These are phyloP conservation scores for Isatis tinctoria DNA, from an alignment of 345 rosid genomes.

Conservation along the genomic window DNA sequence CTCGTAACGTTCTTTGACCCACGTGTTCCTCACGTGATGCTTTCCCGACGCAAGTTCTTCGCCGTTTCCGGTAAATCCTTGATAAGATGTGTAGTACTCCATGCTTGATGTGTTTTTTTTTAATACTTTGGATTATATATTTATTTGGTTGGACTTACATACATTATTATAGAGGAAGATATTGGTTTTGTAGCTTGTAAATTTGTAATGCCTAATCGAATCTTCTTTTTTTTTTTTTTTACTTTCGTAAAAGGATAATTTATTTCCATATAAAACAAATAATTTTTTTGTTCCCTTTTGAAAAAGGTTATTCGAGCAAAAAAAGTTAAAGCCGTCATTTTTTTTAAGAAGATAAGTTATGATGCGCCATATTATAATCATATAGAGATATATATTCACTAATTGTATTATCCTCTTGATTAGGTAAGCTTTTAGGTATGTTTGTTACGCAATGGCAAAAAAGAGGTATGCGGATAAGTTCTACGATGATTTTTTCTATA, in stretches of 20 bases:
- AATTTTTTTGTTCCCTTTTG: neutral
- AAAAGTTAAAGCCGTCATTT: neutral
- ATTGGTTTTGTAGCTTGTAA: neutral
- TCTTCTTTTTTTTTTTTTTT: neutral
- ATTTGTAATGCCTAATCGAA: slow-evolving; percentile 7
- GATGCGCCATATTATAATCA: neutral
- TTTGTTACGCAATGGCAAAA: too few species aligned
- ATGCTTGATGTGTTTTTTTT: slow-evolving; percentile 10
- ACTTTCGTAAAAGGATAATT: slow-evolving; percentile 5
- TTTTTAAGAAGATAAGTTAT: neutral
- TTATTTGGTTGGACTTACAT: neutral
- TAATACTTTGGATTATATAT: neutral
- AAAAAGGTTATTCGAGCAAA: neutral
- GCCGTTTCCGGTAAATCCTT: slow-evolving; percentile 1
- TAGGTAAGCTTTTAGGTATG: neutral
- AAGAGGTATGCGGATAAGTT: too few species aligned
- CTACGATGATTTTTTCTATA: too few species aligned
- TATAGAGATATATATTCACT: too few species aligned
- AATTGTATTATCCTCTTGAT: too few species aligned
- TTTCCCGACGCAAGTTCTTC: slow-evolving; percentile 19
- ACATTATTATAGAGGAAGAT: slow-evolving; percentile 12
- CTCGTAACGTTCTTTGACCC: slow-evolving; percentile 35
- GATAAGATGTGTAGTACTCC: slow-evolving; percentile 32
- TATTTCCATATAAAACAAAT: neutral
- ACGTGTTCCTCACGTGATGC: slow-evolving; percentile 24